Conservation (phyloP, 164 flowering plant species). For the Stephania japonica region DNA sequence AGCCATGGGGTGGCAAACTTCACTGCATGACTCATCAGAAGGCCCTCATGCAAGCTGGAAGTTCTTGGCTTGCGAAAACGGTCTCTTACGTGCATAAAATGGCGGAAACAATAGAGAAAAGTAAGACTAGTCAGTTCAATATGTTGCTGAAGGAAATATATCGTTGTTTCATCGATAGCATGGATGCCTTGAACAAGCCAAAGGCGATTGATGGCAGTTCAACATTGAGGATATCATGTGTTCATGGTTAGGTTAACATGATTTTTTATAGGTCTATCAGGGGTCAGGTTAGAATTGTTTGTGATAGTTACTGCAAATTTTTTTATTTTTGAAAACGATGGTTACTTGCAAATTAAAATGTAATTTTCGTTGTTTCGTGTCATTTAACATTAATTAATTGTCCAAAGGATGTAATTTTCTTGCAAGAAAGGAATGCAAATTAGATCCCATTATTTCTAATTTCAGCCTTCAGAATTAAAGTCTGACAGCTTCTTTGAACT, state of each 20-base stretch:
- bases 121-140: background rate
- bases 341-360: background rate
- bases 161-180: background rate
- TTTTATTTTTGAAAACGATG: no score
- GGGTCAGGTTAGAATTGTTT: background rate
- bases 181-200: background rate
- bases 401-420: background rate
- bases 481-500: background rate
- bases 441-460: background rate
- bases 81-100: constrained; percentile 15
- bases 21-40: constrained; percentile 46
- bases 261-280: background rate
- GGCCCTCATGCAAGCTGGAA: constrained; percentile 67
- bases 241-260: background rate
- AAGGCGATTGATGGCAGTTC: background rate
- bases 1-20: constrained; percentile 60
- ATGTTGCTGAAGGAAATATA: background rate
- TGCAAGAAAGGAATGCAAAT: background rate
- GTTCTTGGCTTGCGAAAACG: constrained; percentile 52
- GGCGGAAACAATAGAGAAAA: background rate
- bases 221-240: background rate
- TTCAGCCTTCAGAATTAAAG: background rate
- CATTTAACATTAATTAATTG: constrained; percentile 1
- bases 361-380: background rate
- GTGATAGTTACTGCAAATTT: background rate